Base-by-base conservation (phyloP, 1,284 basidiomycete genomes). In the Apiotrichum laibachii region DNA sequence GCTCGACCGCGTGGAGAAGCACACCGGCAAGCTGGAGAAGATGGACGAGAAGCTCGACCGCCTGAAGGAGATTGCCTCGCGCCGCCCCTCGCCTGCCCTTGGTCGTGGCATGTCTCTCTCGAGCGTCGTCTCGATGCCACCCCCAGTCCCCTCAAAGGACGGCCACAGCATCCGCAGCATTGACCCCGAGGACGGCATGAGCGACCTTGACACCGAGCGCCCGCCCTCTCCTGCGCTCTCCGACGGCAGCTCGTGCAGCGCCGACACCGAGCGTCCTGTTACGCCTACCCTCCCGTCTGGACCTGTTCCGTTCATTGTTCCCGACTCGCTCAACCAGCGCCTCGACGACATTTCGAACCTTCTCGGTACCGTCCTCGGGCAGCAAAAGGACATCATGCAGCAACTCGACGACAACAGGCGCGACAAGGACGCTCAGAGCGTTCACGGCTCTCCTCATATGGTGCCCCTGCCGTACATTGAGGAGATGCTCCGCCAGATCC, bases 301-400 rank as follows among this genome's bases (percentile, higher is more conserved):
- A n/a, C 49, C 49, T 4, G 21, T 50, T 5, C 65, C 69, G 0
- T 31, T 67, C 19, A 58, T 72, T 35, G 58, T 72, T 9, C 71
- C 71, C 3, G 67, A 37, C 50, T 70, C 49, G 56, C 64, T 60
- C 46, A 46, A 56, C 8, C 56, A 57, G 53, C 55, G 62, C 18
- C 66, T 77, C 3, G 72, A 74, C 55, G 72, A 77, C 50, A 65
- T 77, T 52, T 61, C 68, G 11, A 64, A 57, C 4, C 61, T 75
- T 9, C 64, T 77, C 1, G 71, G 73, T 9, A 70, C 67, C 0
- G 63, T 77, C 1, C 62, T 77, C 11, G 73, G 73, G 1, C 63
- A 68, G 22, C 73, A 71, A 45, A 57, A 69, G 49, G 68, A 73
- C 51, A 57, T 77, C 7, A 42, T 70, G 0, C 60, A 68, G 22